These are phyloP conservation scores for Petasospora fabianii DNA, from an alignment of 1,139 yeast genomes.

Conservation along the genomic window DNA sequence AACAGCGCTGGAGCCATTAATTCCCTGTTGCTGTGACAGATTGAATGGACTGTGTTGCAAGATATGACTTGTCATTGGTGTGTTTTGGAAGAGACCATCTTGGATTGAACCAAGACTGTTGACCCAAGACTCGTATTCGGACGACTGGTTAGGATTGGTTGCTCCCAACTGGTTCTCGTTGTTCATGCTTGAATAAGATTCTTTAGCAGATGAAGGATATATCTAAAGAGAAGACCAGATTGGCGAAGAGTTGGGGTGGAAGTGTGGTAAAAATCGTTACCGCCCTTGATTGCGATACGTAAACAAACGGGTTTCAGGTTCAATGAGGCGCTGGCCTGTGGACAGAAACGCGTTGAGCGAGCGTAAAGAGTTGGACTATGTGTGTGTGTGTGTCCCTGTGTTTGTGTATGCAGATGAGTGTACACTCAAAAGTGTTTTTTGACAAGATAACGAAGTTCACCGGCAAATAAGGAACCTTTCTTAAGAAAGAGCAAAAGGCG, in stretches of 20 bases:
- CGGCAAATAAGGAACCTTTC: no score
- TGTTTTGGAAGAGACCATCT: conserved; percentile 26
- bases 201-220: background rate
- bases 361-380: background rate
- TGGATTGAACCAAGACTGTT: conserved; percentile 24
- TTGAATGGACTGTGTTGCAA: conserved; percentile 15
- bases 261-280: no score
- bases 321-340: background rate
- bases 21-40: background rate
- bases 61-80: conserved; percentile 25
- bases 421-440: no score
- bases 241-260: no score
- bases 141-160: conserved; percentile 18
- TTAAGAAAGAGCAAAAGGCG: no score
- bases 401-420: no score
- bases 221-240: no score
- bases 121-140: conserved; percentile 28
- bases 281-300: no score
- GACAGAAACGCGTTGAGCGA: no score
- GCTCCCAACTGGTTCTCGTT: background rate
- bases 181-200: no score
- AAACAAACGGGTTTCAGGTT: conserved; percentile 5
- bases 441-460: no score
- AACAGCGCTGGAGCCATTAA: no score
- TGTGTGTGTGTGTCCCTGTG: background rate